These are phyloP conservation scores for Aspergillus conjunctus DNA, from an alignment of 495 filamentous ascomycete genomes.

Conservation along the genomic window DNA sequence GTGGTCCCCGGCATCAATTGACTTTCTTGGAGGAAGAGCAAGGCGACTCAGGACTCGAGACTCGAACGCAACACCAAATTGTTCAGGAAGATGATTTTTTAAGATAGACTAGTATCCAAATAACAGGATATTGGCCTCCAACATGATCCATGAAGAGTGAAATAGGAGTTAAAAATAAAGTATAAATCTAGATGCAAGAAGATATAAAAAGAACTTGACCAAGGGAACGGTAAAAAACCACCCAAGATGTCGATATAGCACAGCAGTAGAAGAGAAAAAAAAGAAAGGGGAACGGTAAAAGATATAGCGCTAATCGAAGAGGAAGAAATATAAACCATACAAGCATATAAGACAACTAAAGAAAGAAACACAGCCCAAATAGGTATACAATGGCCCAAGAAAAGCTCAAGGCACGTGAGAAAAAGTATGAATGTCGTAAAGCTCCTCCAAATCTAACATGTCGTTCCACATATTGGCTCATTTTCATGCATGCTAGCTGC, in stretches of 20 bases:
- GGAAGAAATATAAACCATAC: conserved; percentile 10
- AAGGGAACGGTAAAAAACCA: conserved; percentile 4
- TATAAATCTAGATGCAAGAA: conserved; percentile 19
- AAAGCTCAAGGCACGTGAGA: conserved; percentile 19
- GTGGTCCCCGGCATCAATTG: conserved; percentile 10
- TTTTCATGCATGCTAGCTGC: conserved; percentile 45
- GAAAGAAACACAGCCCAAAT: conserved; percentile 17
- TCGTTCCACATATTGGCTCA: conserved; percentile 49
- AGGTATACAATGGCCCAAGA: conserved; percentile 14
- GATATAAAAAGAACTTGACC: conserved; percentile 1
- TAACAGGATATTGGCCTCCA: neutral
- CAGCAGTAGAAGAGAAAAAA: conserved; percentile 3
- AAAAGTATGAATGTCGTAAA: conserved; percentile 26
- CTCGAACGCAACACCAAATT: too few relatives aligned
- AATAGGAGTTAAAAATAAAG: neutral
- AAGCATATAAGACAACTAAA: conserved; percentile 8
- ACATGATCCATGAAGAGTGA: neutral
- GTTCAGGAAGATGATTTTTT: too few relatives aligned
- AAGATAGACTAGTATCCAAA: neutral
- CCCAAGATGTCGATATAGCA: conserved; percentile 9
- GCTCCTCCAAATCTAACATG: conserved; percentile 39
- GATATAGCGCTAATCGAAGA: conserved; percentile 25
- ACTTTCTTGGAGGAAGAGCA: too few relatives aligned
- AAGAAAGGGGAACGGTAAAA: conserved; percentile 9
- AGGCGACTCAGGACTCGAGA: too few relatives aligned